These are phyloP conservation scores for Mycena vulgaris DNA, from an alignment of 768 basidiomycete species.

Conservation along the genomic window DNA sequence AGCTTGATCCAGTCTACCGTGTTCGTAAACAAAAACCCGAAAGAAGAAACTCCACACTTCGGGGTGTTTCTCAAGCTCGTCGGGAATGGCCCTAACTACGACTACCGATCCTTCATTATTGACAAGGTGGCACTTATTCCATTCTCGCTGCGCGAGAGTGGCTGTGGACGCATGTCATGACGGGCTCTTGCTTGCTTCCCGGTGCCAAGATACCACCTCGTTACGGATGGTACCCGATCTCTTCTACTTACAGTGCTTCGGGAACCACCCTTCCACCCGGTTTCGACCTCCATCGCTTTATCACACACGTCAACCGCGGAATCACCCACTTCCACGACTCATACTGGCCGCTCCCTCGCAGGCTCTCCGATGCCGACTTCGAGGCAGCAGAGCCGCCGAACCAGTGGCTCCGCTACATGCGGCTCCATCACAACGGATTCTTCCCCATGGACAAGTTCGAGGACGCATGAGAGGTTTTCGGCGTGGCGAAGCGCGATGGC, in stretches of 20 bases:
- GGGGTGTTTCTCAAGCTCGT: slow-evolving; percentile 1
- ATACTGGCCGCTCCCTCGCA: slow-evolving; percentile 8
- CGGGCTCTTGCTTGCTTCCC: background rate
- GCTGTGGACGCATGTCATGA: background rate
- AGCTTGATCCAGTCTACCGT: slow-evolving; percentile 1
- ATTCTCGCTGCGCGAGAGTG: background rate
- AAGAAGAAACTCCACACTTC: background rate
- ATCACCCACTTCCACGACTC: slow-evolving; percentile 15
- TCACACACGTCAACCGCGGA: slow-evolving; percentile 8
- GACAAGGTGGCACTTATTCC: background rate
- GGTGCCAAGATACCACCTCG: background rate
- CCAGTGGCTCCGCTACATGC: slow-evolving; percentile 12
- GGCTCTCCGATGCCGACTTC: background rate
- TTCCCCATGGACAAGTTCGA: too few species aligned
- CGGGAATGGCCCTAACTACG: background rate
- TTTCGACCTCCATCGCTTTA: slow-evolving; percentile 15
- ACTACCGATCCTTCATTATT: background rate
- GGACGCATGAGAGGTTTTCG: background rate
- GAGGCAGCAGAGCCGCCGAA: background rate
- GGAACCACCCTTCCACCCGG: slow-evolving; percentile 4
- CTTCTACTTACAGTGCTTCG: background rate
- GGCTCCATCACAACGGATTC: background rate
- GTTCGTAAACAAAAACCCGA: background rate
- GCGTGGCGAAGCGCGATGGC: slow-evolving; percentile 10
- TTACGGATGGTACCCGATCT: background rate